Percentiles rank a stretch among this genome's conserved stretches.
These are phyloP conservation scores for Cubamyces sp. DNA, from an alignment of 768 basidiomycete genomes.

Conservation along the genomic window DNA sequence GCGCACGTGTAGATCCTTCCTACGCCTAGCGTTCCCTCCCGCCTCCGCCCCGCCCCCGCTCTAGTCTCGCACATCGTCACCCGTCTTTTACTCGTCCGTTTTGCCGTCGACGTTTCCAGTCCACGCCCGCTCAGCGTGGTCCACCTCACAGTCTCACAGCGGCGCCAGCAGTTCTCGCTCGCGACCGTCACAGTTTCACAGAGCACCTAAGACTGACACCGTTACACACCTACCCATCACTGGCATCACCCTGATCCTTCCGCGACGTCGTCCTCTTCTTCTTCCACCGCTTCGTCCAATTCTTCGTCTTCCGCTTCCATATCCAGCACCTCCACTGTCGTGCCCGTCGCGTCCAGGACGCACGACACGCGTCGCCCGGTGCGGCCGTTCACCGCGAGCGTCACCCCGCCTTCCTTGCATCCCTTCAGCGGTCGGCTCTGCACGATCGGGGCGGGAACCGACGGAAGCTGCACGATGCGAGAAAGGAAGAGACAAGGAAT, in stretches of 20 bases:
- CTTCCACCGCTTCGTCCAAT: conserved; percentile 33
- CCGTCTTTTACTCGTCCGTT: conserved; percentile 1
- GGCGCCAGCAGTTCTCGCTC: not conserved
- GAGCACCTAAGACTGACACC: no score
- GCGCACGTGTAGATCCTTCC: conserved; percentile 12
- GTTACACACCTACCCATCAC: not conserved
- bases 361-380: conserved; percentile 76
- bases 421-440: conserved; percentile 59
- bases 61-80: conserved; percentile 3
- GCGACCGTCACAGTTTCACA: not conserved
- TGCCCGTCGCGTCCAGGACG: conserved; percentile 67
- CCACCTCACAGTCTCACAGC: conserved; percentile 8
- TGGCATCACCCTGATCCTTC: conserved; percentile 18
- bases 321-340: conserved; percentile 72
- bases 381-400: conserved; percentile 75
- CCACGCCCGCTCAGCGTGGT: conserved; percentile 7
- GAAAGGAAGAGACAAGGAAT: conserved; percentile 11
- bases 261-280: conserved; percentile 25
- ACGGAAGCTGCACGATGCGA: conserved; percentile 45
- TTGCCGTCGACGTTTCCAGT: not conserved
- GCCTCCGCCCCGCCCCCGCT: conserved; percentile 1
- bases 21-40: conserved; percentile 9
- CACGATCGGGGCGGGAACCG: conserved; percentile 54
- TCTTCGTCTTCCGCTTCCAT: conserved; percentile 61
- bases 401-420: conserved; percentile 55